These are phyloP conservation scores for Dichotomopilus funicola DNA, from an alignment of 2,329 filamentous ascomycete genomes.

Conservation along the genomic window DNA sequence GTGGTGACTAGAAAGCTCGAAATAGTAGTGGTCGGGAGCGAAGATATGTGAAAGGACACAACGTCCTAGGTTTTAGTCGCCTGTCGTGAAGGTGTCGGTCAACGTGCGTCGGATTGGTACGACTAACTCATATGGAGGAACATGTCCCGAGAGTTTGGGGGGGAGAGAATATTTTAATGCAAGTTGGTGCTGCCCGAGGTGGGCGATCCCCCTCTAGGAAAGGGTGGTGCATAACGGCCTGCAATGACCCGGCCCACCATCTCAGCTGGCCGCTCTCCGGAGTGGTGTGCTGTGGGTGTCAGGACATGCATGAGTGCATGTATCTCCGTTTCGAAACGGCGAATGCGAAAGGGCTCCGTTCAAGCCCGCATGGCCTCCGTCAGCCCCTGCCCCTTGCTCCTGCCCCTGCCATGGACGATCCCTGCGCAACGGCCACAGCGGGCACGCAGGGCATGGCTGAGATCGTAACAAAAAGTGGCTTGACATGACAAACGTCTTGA, in stretches of 20 bases:
- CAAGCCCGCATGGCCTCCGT: conserved; percentile 12
- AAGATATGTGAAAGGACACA: background rate
- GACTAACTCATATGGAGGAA: conserved; percentile 10
- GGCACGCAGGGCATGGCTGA: background rate
- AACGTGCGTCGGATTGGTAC: background rate
- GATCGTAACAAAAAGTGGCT: background rate
- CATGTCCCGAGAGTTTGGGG: conserved; percentile 4
- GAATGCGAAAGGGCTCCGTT: conserved; percentile 11
- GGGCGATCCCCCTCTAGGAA: conserved; percentile 3
- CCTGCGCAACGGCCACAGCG: conserved; percentile 6
- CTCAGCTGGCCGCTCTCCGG: conserved; percentile 3
- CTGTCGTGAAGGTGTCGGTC: background rate
- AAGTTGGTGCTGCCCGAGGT: conserved; percentile 11
- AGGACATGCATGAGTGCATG: background rate
- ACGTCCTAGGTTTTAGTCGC: conserved; percentile 13
- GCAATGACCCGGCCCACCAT: conserved; percentile 15
- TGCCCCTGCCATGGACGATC: conserved; percentile 11
- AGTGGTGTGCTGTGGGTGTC: conserved; percentile 1
- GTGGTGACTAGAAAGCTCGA: background rate
- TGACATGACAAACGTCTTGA: no score
- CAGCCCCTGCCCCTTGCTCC: conserved; percentile 6
- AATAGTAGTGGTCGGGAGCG: conserved; percentile 7
- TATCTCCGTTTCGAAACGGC: conserved; percentile 13
- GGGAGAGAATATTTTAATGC: conserved; percentile 12
- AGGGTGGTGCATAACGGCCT: conserved; percentile 16